Conservation (phyloP, 768 basidiomycete genomes). For the Fomitopsis serialis region DNA sequence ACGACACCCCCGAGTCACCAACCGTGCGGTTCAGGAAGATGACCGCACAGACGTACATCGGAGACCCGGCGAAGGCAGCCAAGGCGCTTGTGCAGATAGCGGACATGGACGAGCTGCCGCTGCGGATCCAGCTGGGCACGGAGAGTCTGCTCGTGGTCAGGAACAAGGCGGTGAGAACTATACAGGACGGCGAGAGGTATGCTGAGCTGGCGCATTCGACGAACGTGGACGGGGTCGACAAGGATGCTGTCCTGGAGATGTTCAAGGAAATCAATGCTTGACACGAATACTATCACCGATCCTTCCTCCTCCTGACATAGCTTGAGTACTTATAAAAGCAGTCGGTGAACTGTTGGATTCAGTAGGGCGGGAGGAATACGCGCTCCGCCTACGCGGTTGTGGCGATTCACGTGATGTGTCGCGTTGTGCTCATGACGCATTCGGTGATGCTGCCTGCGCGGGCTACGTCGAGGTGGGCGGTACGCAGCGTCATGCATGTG, state of each 20-base stretch:
- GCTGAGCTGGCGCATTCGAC: constrained; percentile 6
- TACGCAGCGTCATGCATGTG: too few relatives aligned
- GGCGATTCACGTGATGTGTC: too few relatives aligned
- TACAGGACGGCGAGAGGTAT: constrained; percentile 8
- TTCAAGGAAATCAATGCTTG: neutral
- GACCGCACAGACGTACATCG: constrained; percentile 3
- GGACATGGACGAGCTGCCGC: constrained; percentile 6
- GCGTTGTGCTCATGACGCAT: too few relatives aligned
- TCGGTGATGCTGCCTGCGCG: too few relatives aligned
- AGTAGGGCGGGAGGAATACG: too few relatives aligned
- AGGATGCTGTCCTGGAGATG: neutral
- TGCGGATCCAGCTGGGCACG: constrained; percentile 14
- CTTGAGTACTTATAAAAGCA: too few relatives aligned
- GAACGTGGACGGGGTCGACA: neutral
- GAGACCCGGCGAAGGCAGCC: constrained; percentile 14
- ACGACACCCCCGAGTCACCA: constrained; percentile 7
- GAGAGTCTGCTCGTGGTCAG: constrained; percentile 8
- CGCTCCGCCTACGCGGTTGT: too few relatives aligned
- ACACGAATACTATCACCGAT: too few relatives aligned
- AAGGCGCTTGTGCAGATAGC: constrained; percentile 10
- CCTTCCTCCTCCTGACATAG: too few relatives aligned
- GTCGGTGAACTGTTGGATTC: too few relatives aligned
- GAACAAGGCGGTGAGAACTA: constrained; percentile 9
- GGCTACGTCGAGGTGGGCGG: too few relatives aligned
- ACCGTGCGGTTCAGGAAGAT: constrained; percentile 1